These are phyloP conservation scores for Hypoxylon perforatum DNA, from an alignment of 495 filamentous ascomycete genomes.

Conservation along the genomic window DNA sequence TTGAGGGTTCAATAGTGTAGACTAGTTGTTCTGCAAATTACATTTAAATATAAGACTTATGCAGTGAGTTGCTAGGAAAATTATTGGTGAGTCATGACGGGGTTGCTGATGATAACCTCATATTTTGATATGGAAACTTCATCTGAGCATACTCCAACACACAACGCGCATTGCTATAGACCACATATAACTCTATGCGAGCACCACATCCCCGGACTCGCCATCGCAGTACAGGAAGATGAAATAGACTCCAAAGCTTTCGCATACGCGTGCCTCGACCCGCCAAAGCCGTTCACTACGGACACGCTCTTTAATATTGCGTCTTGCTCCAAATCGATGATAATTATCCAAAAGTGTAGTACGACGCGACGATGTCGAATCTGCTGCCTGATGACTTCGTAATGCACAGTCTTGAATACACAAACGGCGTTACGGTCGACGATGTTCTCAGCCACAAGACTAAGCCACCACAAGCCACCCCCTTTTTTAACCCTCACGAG, in stretches of 20 bases:
- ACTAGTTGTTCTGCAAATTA: too few relatives aligned
- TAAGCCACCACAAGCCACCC: too few relatives aligned
- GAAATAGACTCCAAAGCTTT: conserved; percentile 41
- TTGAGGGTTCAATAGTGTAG: too few relatives aligned
- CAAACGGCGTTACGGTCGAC: conserved; percentile 59
- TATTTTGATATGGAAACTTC: too few relatives aligned
- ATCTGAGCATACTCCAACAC: too few relatives aligned
- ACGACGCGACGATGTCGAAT: conserved; percentile 56
- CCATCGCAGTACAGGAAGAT: conserved; percentile 56
- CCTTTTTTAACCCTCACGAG: too few relatives aligned
- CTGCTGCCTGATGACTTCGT: conserved; percentile 67
- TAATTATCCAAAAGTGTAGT: conserved; percentile 52
- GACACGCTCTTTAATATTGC: conserved; percentile 50
- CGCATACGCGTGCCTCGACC: conserved; percentile 30
- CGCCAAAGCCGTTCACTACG: conserved; percentile 51
- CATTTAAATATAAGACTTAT: too few relatives aligned
- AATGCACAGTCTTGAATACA: conserved; percentile 55
- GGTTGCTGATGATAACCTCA: too few relatives aligned
- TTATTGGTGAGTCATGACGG: too few relatives aligned
- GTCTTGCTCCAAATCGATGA: conserved; percentile 66
- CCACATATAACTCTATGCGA: conserved; percentile 16
- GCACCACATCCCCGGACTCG: conserved; percentile 61
- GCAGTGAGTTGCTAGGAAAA: too few relatives aligned
- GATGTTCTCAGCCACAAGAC: conserved; percentile 60
- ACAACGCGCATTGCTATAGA: too few relatives aligned